Percentiles rank a stretch among this genome's conserved stretches.
phyloP scores from a whole-genome alignment of 2,329 filamentous ascomycete species.

The Hymenoscyphus fructigenus region DNA sequence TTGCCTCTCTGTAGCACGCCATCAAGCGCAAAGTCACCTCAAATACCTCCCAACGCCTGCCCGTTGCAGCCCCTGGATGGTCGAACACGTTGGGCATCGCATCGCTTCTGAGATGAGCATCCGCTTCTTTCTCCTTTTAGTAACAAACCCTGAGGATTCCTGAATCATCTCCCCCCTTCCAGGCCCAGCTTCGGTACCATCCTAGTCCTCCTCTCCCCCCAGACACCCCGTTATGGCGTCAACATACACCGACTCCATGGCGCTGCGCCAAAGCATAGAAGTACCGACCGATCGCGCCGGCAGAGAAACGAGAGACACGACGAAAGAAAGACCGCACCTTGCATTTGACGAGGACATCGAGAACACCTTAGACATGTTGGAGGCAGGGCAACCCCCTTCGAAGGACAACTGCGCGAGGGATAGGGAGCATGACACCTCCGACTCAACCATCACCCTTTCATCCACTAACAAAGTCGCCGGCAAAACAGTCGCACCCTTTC shows the following conservation, averaged over 20 bases:
- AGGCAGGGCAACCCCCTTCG: conserved; percentile 26
- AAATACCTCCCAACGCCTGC: conserved; percentile 11
- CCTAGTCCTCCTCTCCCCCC: neutral
- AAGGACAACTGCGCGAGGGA: conserved; percentile 30
- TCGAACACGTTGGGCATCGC: no score
- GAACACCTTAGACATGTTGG: conserved; percentile 8
- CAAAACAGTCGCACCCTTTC: conserved; percentile 60
- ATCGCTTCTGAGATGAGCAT: neutral
- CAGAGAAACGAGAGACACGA: conserved; percentile 9
- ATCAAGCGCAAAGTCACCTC: conserved; percentile 25
- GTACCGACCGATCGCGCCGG: conserved; percentile 21
- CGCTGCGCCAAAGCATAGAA: conserved; percentile 32
- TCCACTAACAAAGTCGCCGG: conserved; percentile 33
- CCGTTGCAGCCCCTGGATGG: conserved; percentile 8
- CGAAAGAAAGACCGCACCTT: neutral
- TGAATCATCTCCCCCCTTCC: neutral
- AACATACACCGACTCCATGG: conserved; percentile 24
- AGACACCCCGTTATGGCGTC: conserved; percentile 26
- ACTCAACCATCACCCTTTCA: conserved; percentile 30
- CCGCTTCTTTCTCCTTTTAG: neutral
- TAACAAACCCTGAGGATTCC: neutral
- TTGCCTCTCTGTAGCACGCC: conserved; percentile 22
- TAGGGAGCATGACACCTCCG: conserved; percentile 21
- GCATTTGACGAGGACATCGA: conserved; percentile 21
- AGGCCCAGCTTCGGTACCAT: neutral